Evolutionary conservation across 1,284 basidiomycete species (phyloP).

Genomic region (Ceratobasidium sp.): DNA sequence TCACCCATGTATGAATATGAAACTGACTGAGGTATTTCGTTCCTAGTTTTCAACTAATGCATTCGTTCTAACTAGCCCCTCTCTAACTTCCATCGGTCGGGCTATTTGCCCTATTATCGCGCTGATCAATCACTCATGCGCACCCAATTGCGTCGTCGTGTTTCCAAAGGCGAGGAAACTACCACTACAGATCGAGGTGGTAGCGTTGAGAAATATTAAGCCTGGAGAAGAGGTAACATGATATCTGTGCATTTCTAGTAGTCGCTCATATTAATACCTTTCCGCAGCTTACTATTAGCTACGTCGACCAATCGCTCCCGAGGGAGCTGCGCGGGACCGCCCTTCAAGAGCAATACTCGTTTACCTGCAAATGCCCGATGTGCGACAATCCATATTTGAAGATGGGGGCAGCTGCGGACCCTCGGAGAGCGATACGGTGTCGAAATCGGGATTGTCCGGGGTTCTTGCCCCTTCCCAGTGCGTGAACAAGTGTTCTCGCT

Average conservation of each 20-base stretch:
- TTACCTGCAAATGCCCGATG: slow-evolving; percentile 78
- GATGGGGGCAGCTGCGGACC: slow-evolving; percentile 64
- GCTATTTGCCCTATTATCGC: slow-evolving; percentile 83
- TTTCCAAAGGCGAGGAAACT: slow-evolving; percentile 72
- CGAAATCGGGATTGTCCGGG: slow-evolving; percentile 51
- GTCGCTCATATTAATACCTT: slow-evolving; percentile 45
- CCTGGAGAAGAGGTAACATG: slow-evolving; percentile 84
- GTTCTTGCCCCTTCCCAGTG: slow-evolving; percentile 60
- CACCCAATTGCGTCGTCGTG: slow-evolving; percentile 90
- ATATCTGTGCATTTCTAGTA: no score
- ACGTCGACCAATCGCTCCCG: slow-evolving; percentile 87
- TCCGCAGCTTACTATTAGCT: slow-evolving; percentile 74
- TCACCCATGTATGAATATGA: no score
- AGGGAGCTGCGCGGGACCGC: slow-evolving; percentile 67
- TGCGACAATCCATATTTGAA: slow-evolving; percentile 59
- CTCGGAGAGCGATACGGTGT: slow-evolving; percentile 77
- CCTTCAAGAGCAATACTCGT: slow-evolving; percentile 82
- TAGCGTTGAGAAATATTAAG: slow-evolving; percentile 75
- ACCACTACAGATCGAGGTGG: slow-evolving; percentile 70
- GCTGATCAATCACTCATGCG: slow-evolving; percentile 91
- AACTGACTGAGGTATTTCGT: background rate
- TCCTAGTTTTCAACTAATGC: slow-evolving; percentile 88
- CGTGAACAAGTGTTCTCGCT: slow-evolving; percentile 70
- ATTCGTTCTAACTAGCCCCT: slow-evolving; percentile 83
- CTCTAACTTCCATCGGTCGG: slow-evolving; percentile 83